A percentile compares a stretch with the other conserved stretches of the same genome.
Conservation (phyloP, 306 rosid species). For the Alnus glutinosa region DNA sequence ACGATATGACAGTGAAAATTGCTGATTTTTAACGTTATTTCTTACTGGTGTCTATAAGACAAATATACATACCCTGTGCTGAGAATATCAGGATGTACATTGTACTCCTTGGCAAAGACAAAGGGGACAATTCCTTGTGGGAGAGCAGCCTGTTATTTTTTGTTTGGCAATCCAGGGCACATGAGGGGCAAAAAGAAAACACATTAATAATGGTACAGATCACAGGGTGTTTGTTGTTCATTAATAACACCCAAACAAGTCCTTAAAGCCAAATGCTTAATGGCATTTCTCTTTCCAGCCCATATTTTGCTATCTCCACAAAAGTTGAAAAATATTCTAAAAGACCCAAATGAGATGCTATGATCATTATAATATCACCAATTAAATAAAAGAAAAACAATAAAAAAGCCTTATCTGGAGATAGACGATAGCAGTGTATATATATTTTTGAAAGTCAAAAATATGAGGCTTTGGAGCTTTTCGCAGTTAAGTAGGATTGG, state of each 20-base stretch:
- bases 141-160: slow-evolving; percentile 78
- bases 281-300: background rate
- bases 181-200: slow-evolving; percentile 36
- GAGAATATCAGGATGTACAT: slow-evolving; percentile 89
- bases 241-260: slow-evolving; percentile 26
- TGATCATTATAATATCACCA: background rate
- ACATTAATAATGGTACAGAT: slow-evolving; percentile 33
- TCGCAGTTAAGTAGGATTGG: slow-evolving; percentile 40
- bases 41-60: background rate
- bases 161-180: slow-evolving; percentile 25
- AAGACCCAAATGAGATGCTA: slow-evolving; percentile 19
- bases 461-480: slow-evolving; percentile 30
- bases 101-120: slow-evolving; percentile 95
- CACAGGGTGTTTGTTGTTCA: slow-evolving; percentile 39
- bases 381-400: background rate
- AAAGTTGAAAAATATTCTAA: background rate
- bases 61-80: slow-evolving; percentile 69
- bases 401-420: slow-evolving; percentile 42
- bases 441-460: background rate
- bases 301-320: slow-evolving; percentile 2
- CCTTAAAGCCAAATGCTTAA: background rate
- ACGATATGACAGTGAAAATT: no score
- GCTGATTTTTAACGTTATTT: no score
- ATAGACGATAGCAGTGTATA: background rate
- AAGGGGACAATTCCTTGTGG: slow-evolving; percentile 99